A percentile compares a stretch with the other conserved stretches of the same genome.
Conservation (phyloP, 306 rosid species). For the Coriaria nepalensis region DNA sequence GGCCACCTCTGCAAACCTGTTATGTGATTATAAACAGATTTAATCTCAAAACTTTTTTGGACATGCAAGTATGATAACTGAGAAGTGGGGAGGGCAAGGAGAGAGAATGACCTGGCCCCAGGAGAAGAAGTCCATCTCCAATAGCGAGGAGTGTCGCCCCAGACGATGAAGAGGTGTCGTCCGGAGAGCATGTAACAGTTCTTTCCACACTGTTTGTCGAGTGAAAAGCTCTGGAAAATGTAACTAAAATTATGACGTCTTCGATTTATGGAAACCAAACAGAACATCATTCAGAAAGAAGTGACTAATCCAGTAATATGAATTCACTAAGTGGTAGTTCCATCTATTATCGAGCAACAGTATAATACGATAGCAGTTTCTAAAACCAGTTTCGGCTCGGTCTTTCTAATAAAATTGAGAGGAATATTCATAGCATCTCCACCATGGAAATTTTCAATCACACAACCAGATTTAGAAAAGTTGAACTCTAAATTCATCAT, state of each 20-base stretch:
- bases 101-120: conserved; percentile 27
- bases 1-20: conserved; percentile 58
- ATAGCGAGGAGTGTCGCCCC: conserved; percentile 52
- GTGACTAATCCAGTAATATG: not conserved
- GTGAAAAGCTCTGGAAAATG: conserved; percentile 38
- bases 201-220: conserved; percentile 44
- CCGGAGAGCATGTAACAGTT: conserved; percentile 65
- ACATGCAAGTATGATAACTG: not conserved
- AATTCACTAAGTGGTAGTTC: no score
- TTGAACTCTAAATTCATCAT: no score
- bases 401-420: no score
- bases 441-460: no score
- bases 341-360: no score
- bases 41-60: not conserved
- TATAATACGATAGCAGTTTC: no score
- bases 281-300: not conserved
- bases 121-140: conserved; percentile 48
- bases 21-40: no score
- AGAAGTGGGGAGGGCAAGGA: no score
- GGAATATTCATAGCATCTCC: no score
- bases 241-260: no score
- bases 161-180: conserved; percentile 33
- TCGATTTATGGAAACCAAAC: not conserved
- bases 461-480: no score
- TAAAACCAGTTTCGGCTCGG: no score